These are phyloP conservation scores for Candida glaebosa DNA, from an alignment of 805 yeast species.

Conservation along the genomic window DNA sequence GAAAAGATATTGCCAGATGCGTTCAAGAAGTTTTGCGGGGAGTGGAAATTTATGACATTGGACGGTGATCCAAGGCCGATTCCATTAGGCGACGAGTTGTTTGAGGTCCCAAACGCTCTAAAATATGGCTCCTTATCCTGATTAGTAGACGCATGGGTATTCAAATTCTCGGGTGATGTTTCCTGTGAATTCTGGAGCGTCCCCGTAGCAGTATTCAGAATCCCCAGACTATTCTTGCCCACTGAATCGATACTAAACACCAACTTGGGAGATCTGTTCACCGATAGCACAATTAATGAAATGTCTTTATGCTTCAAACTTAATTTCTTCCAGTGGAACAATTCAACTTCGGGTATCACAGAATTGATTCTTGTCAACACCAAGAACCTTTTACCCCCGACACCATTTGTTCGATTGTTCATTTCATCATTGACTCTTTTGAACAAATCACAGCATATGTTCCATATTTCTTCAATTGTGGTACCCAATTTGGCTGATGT, in stretches of 20 bases:
- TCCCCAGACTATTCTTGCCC: not conserved
- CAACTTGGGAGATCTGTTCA: slow-evolving; percentile 54
- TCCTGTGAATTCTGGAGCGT: not conserved
- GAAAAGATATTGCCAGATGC: slow-evolving; percentile 31
- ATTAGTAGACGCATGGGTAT: not conserved
- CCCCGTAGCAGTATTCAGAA: not conserved
- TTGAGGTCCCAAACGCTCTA: slow-evolving; percentile 12
- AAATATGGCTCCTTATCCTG: slow-evolving; percentile 7
- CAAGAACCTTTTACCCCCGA: slow-evolving; percentile 56
- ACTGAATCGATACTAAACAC: slow-evolving; percentile 20
- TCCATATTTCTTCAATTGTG: slow-evolving; percentile 67
- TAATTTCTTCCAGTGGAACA: slow-evolving; percentile 73
- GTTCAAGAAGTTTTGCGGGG: slow-evolving; percentile 36
- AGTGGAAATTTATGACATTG: slow-evolving; percentile 27
- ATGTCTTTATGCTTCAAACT: slow-evolving; percentile 56
- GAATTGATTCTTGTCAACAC: slow-evolving; percentile 70
- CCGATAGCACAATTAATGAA: slow-evolving; percentile 67
- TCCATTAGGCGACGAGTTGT: slow-evolving; percentile 23
- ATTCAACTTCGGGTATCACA: slow-evolving; percentile 76
- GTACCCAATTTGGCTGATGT: slow-evolving; percentile 31
- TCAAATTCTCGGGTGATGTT: not conserved
- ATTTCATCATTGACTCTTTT: slow-evolving; percentile 31
- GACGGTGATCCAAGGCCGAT: slow-evolving; percentile 28
- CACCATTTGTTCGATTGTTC: slow-evolving; percentile 26
- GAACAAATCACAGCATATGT: slow-evolving; percentile 47